Base-by-base conservation (phyloP, 1,139 yeast genomes). In the Scheffersomyces cryptocercus region DNA sequence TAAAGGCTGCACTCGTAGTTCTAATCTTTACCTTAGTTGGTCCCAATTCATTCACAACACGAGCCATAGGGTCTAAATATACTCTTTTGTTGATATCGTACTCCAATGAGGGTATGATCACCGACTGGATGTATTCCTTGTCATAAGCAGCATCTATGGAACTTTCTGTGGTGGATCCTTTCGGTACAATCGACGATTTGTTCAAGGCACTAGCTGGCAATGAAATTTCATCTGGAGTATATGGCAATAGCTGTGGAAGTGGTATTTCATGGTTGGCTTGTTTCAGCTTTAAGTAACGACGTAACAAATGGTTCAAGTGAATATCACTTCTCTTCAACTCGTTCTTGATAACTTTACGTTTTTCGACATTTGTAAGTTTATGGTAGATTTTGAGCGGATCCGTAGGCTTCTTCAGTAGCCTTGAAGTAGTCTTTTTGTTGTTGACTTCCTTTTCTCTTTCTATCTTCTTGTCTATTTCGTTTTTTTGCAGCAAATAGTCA, bases 31-130 rank as follows among this genome's bases (percentile, higher is more conserved):
- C 75, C 38, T 60, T 57, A 37, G 49, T 64, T 0, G 79, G 79
- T 0, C 79, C 79, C 41, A 62, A 65, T 12, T 60, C 58, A 38
- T 64, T 61, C 11, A 72, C 61, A 0, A 56, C 56, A 0, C 45
- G 20, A 15, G 50, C 46, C 9, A 63, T 44, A 13, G 51, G 40
- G 3, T 56, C 52, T 24, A 72, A 47, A 36, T 55, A 58, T 37
- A 67, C 64, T 32, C 52, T 44, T 40, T 56, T 52, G 48, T 73
- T 73, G 38, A 73, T 58, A 38, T 65, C 68, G 48, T 60, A 65
- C 47, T 66, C 77, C 12, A 74, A 36, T 11, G 62, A 63, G 0
- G 77, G 77, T 30, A 61, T 64, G n/a, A 73, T 37, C 3, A 74
- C 58, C 1, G 68, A 53, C 12, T 69, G 65, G 5, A 74, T 53